Base-by-base conservation (phyloP, 768 basidiomycete species). In the Boletus edulis region DNA sequence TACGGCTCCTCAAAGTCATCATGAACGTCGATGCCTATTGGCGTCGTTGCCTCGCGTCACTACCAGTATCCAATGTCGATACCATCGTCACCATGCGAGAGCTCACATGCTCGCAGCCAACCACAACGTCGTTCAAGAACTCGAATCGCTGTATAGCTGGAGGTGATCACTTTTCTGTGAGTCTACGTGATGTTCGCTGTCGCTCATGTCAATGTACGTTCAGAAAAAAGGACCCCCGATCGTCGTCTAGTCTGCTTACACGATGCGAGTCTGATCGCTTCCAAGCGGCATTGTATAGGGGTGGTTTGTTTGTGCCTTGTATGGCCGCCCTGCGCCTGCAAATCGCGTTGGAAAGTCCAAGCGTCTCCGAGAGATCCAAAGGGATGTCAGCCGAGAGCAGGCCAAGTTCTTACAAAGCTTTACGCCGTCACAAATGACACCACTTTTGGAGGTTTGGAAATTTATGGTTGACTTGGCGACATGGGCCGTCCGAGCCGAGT, bases 141-240 rank as follows among this genome's bases (percentile, higher is more conserved):
- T 66, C 5, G 64, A 64, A 12, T 42, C 44, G 1, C 14, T 66
- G 1, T 64, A 54, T 24, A 64, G 63, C 38, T 66, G 54, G 61
- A 66, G 61, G 64, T 64, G 47, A 63, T 17, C 13, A 7, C 17
- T 43, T 42, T 40, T 29, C 34, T 14, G 35, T 18, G 24, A 44
- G 38, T 35, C 42, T 38, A 14, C 13, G 2, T 6, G 43, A 29
- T 14, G 3, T 37, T 41, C 14, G 20, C 14, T 17, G 15, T 10
- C 24, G 31, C 61, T 59, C 51, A 62, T 44, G 22, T 20, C 14
- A 29, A n/a, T 46, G 2, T 5, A 14, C 41, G 29, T 40, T 29
- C 44, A 77, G 78, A 50, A 49, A 73, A 54, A 75, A 77, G 54
- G 72, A 77, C 54, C 71, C 72, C 10, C 56, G 61, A 15, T 73